These are phyloP conservation scores for Apiotrichum brassicae DNA, from an alignment of 1,284 basidiomycete species.

Conservation along the genomic window DNA sequence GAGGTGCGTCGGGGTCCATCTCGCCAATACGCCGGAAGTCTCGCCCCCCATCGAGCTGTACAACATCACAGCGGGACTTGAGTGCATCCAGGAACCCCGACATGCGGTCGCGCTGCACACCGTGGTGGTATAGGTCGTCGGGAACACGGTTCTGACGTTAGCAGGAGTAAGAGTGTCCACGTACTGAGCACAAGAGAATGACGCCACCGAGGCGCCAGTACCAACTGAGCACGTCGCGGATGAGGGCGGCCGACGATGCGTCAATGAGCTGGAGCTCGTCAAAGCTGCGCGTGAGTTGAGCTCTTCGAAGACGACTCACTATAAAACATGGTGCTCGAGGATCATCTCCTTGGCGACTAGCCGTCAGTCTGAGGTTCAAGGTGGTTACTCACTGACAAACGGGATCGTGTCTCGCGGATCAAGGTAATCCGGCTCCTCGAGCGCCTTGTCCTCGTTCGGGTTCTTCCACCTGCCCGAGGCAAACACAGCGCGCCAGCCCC, in stretches of 20 bases:
- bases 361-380: neutral
- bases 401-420: slow-evolving; percentile 43
- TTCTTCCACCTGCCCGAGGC: slow-evolving; percentile 47
- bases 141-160: slow-evolving; percentile 54
- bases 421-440: slow-evolving; percentile 14
- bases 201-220: slow-evolving; percentile 71
- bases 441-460: slow-evolving; percentile 21
- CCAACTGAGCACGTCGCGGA: slow-evolving; percentile 65
- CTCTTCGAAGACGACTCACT: slow-evolving; percentile 40
- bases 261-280: slow-evolving; percentile 69
- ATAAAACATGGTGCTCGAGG: slow-evolving; percentile 47
- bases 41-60: slow-evolving; percentile 52
- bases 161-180: neutral
- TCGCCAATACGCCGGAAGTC: slow-evolving; percentile 45
- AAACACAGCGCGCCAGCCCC: slow-evolving; percentile 46
- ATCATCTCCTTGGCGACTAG: slow-evolving; percentile 47
- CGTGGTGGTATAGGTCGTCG: slow-evolving; percentile 63
- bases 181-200: slow-evolving; percentile 51
- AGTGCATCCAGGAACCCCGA: slow-evolving; percentile 61
- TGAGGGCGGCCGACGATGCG: slow-evolving; percentile 59
- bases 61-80: slow-evolving; percentile 58
- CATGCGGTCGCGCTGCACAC: slow-evolving; percentile 60
- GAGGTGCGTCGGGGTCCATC: neutral
- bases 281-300: slow-evolving; percentile 54
- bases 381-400: slow-evolving; percentile 39